These are phyloP conservation scores for Fusarium albidum DNA, from an alignment of 2,329 filamentous ascomycete genomes.

Conservation along the genomic window DNA sequence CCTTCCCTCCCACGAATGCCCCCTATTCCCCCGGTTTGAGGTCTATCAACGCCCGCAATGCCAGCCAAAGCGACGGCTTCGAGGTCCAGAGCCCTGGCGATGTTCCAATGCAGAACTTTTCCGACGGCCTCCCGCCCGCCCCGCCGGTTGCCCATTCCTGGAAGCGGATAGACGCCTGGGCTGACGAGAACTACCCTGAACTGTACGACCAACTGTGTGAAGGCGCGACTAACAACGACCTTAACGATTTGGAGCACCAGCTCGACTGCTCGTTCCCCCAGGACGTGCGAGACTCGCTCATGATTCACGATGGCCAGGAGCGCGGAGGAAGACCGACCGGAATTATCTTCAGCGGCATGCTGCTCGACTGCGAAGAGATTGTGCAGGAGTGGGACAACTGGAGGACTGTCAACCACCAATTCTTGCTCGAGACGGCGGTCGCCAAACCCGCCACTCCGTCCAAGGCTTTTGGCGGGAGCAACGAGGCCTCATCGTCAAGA, in stretches of 20 bases:
- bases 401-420: conserved; percentile 92
- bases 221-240: conserved; percentile 89
- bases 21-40: conserved; percentile 93
- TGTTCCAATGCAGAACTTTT: conserved; percentile 96
- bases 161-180: conserved; percentile 93
- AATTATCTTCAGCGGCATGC: conserved; percentile 92
- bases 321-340: conserved; percentile 90
- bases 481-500: conserved; percentile 74
- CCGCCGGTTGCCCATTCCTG: conserved; percentile 91
- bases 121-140: conserved; percentile 87
- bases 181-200: conserved; percentile 94
- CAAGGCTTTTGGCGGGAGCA: conserved; percentile 74
- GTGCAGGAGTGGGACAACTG: conserved; percentile 98
- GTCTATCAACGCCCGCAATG: conserved; percentile 74
- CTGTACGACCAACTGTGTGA: conserved; percentile 93
- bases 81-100: conserved; percentile 80
- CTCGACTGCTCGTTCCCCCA: conserved; percentile 92
- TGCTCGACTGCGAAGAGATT: conserved; percentile 97
- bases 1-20: conserved; percentile 63
- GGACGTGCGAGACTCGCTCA: conserved; percentile 91
- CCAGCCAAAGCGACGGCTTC: conserved; percentile 70
- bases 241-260: conserved; percentile 96
- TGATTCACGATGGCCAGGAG: conserved; percentile 96
- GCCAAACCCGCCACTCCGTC: conserved; percentile 70
- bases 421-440: conserved; percentile 69